Evolutionary conservation across 768 basidiomycete species (phyloP), one percentile per base, ranked within the genome.

Genomic region (Tremella fuciformis): DNA sequence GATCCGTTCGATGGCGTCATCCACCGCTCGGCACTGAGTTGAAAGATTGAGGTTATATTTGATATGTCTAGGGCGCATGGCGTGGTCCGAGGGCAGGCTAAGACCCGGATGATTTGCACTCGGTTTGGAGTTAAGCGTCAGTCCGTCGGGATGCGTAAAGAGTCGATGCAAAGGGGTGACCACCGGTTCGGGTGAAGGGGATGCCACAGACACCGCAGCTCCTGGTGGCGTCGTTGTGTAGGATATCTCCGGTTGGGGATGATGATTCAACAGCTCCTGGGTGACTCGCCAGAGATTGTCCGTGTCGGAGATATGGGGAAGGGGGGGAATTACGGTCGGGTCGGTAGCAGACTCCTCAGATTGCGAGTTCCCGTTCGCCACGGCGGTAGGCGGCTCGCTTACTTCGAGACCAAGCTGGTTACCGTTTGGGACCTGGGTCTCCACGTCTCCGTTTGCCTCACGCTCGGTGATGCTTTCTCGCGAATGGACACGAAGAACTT

Each of bases 1-100:
- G 24, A 77, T 66, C 44, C 72, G 55, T 40, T 77, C 76, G 3
- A 77, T 38, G 13, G 76, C 72, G 41, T 73, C 72, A 50, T 74
- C 69, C 8, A 73, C 69, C 0, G 76, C 70, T 26, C 58, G 42
- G 38, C 60, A 64, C 51, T 74, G 75, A 49, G 64, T 67, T 9
- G 54, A 49, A n/a, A 67, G 50, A 41, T 75, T 71, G n/a, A 77
- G 60, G 29, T 73, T 66, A 47, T 75, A 73, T 38, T 56, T 59
- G 44, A 69, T 61, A 64, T 60, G 22, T 53, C 47, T 24, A 13
- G 66, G 64, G 38, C 60, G 59, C 7, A 16, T 37, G n/a, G 49
- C 42, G 48, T 72, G 68, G 11, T 48, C 25, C 7, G 59, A 21
- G 0, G 64, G 63, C n/a, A 50, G 52, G 37, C 41, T 8, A 38